Percentiles rank a stretch among this genome's conserved stretches.
phyloP scores from a whole-genome alignment of 164 flowering plant species.

The Magnolia kwangsiensis region DNA sequence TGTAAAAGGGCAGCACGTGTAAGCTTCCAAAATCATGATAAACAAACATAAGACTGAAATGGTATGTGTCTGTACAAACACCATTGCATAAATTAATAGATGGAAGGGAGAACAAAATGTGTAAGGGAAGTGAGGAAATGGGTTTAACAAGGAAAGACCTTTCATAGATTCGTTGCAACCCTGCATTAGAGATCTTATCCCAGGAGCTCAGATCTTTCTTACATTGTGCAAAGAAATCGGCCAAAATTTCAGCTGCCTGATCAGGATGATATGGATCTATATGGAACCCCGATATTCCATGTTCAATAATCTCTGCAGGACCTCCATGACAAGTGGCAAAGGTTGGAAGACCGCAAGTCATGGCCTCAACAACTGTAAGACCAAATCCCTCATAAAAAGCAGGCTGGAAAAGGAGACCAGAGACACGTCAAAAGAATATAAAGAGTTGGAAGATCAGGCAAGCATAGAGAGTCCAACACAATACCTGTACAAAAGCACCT shows the following conservation, averaged over 20 bases:
- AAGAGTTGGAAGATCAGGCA: background rate
- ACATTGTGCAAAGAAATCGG: constrained; percentile 57
- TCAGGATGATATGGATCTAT: constrained; percentile 95
- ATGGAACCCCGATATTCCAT: constrained; percentile 88
- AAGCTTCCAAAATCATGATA: background rate
- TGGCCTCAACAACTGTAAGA: constrained; percentile 94
- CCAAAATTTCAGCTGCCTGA: constrained; percentile 52
- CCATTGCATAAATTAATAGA: no score
- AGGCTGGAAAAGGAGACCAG: constrained; percentile 49
- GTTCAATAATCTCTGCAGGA: constrained; percentile 91
- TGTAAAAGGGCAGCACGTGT: background rate
- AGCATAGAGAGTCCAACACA: background rate
- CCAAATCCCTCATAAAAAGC: constrained; percentile 97
- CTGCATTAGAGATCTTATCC: constrained; percentile 60
- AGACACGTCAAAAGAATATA: background rate
- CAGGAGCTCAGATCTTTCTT: constrained; percentile 67
- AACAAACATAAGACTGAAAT: background rate
- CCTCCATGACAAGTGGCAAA: constrained; percentile 98
- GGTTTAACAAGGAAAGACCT: constrained; percentile 36
- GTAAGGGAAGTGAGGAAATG: background rate
- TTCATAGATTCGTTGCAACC: constrained; percentile 64
- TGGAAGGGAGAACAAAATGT: background rate
- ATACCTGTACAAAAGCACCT: constrained; percentile 92
- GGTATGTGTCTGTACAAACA: no score
- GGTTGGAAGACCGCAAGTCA: constrained; percentile 98